Percentiles rank a stretch among this genome's conserved stretches.
These are phyloP conservation scores for Xenosphaeropsis pyriputrescens DNA, from an alignment of 2,329 filamentous ascomycete species.

Conservation along the genomic window DNA sequence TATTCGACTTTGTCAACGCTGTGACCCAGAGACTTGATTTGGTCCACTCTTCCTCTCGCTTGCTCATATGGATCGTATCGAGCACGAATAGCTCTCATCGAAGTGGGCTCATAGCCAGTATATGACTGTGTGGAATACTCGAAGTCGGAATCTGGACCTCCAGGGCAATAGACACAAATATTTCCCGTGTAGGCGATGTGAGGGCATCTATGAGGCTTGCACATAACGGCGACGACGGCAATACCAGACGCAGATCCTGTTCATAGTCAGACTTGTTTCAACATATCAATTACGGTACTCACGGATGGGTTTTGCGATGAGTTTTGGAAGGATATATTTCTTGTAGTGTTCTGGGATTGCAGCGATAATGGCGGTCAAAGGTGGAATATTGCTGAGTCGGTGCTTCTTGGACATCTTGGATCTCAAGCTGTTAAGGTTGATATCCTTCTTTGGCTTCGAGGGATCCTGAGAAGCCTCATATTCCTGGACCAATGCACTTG, in stretches of 20 bases:
- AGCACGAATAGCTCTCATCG: conserved; percentile 93
- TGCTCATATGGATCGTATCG: conserved; percentile 98
- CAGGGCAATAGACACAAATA: conserved; percentile 97
- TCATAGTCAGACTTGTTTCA: conserved; percentile 4
- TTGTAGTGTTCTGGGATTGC: conserved; percentile 99
- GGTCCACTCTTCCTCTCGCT: conserved; percentile 86
- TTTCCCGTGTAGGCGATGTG: conserved; percentile 98
- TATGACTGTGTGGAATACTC: conserved; percentile 99
- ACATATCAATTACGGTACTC: conserved; percentile 32
- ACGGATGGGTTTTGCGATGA: conserved; percentile 94
- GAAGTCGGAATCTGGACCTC: conserved; percentile 94
- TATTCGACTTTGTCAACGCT: conserved; percentile 99
- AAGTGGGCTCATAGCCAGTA: conserved; percentile 95
- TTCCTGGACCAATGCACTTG: conserved; percentile 85
- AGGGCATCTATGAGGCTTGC: conserved; percentile 93
- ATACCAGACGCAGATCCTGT: conserved; percentile 90
- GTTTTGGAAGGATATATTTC: conserved; percentile 92
- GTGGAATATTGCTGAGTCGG: conserved; percentile 72
- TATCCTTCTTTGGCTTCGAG: conserved; percentile 61
- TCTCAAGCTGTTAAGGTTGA: conserved; percentile 83
- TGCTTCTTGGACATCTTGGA: conserved; percentile 88
- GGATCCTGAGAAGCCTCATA: conserved; percentile 69
- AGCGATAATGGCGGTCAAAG: conserved; percentile 91
- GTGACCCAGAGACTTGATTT: conserved; percentile 89
- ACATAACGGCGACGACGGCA: conserved; percentile 98